Evolutionary conservation across 1,139 yeast genomes (phyloP).

Genomic region (Yamadazyma diospyri): DNA sequence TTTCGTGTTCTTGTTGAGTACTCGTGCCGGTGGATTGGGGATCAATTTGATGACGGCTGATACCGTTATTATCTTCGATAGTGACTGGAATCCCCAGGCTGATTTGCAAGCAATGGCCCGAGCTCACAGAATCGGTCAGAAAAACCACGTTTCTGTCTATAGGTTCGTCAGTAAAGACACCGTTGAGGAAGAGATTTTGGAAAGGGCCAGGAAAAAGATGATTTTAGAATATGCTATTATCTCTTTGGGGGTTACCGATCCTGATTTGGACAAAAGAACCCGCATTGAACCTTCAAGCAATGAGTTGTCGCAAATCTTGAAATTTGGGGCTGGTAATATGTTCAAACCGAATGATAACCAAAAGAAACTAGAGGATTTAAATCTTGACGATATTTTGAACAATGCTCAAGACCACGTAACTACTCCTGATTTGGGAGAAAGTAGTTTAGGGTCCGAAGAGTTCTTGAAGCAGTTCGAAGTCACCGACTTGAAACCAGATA

Average conservation of each 20-base stretch:
- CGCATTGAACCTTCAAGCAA: slow-evolving; percentile 72
- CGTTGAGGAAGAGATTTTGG: slow-evolving; percentile 94
- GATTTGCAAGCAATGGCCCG: slow-evolving; percentile 99
- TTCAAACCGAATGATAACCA: slow-evolving; percentile 90
- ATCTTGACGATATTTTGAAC: slow-evolving; percentile 89
- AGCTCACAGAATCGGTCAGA: slow-evolving; percentile 98
- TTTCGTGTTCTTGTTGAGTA: slow-evolving; percentile 84
- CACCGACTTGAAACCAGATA: slow-evolving; percentile 97
- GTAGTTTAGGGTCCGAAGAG: slow-evolving; percentile 97
- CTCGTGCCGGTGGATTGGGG: slow-evolving; percentile 99
- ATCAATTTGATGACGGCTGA: slow-evolving; percentile 98
- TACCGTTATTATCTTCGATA: slow-evolving; percentile 93
- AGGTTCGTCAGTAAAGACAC: slow-evolving; percentile 96
- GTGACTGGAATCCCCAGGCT: slow-evolving; percentile 99
- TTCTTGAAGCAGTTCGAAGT: slow-evolving; percentile 96
- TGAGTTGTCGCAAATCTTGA: slow-evolving; percentile 87
- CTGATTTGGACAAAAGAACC: slow-evolving; percentile 36
- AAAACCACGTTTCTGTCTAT: slow-evolving; percentile 95
- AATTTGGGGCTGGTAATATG: slow-evolving; percentile 99
- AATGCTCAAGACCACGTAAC: slow-evolving; percentile 98
- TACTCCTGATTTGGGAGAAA: slow-evolving; percentile 94
- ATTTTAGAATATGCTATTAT: slow-evolving; percentile 96
- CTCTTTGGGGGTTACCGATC: slow-evolving; percentile 90
- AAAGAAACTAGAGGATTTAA: slow-evolving; percentile 90
- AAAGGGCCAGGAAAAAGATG: slow-evolving; percentile 97